Conservation (phyloP, 148 eudicot species). For the Agrostemma githago region DNA sequence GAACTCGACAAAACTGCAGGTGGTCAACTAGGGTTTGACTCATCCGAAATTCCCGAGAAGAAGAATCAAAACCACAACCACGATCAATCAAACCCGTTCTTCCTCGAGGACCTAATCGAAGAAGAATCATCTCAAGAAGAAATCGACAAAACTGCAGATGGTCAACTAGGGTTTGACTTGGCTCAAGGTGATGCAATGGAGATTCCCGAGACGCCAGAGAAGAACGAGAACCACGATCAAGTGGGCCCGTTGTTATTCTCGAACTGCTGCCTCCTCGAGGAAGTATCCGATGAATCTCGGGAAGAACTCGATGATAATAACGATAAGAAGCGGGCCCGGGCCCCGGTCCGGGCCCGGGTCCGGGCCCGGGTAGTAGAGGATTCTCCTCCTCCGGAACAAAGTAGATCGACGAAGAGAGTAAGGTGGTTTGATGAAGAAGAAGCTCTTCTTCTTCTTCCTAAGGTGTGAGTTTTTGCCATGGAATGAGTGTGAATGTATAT, state of each 20-base stretch:
- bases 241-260: slow-evolving; percentile 16
- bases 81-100: too few relatives aligned
- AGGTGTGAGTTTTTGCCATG: slow-evolving; percentile 16
- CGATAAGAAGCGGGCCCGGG: slow-evolving; percentile 10
- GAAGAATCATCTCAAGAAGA: too few relatives aligned
- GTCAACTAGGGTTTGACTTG: slow-evolving; percentile 33
- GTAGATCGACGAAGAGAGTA: slow-evolving; percentile 23
- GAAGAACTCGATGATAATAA: neutral
- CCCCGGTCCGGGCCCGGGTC: too few relatives aligned
- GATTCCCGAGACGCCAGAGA: slow-evolving; percentile 32
- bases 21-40: too few relatives aligned
- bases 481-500: slow-evolving; percentile 33
- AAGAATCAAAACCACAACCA: too few relatives aligned
- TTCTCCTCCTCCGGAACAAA: slow-evolving; percentile 29
- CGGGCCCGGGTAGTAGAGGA: slow-evolving; percentile 24
- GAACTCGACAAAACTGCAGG: too few relatives aligned
- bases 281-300: slow-evolving; percentile 6
- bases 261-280: slow-evolving; percentile 7
- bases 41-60: too few relatives aligned
- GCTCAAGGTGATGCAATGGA: slow-evolving; percentile 43
- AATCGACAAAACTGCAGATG: slow-evolving; percentile 21
- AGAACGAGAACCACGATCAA: slow-evolving; percentile 20
- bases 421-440: slow-evolving; percentile 5
- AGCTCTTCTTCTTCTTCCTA: too few relatives aligned
- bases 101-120: too few relatives aligned